A percentile compares a stretch with the other conserved stretches of the same genome.
These are phyloP conservation scores for Pseudotsuga menziesii DNA, from an alignment of 75 land plant species.

Conservation along the genomic window DNA sequence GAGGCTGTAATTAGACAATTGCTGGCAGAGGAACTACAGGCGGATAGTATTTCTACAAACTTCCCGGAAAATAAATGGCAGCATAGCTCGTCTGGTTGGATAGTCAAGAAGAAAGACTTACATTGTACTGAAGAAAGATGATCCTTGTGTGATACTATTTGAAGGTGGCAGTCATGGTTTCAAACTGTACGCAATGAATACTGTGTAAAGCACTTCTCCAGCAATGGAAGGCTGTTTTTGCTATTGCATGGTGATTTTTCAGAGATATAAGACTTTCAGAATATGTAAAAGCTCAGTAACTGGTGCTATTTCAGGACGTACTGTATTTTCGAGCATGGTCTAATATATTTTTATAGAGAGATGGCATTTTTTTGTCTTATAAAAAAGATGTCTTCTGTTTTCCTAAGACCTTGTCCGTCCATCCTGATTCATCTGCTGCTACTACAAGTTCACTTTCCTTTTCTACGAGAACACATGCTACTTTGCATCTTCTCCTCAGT, in stretches of 20 bases:
- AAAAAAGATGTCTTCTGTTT: background rate
- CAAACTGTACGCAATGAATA: background rate
- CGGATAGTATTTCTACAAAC: background rate
- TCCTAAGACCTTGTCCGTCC: background rate
- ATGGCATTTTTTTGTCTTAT: background rate
- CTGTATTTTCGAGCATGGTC: background rate
- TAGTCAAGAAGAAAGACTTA: slow-evolving; percentile 6
- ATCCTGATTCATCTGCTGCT: background rate
- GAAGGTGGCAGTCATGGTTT: background rate
- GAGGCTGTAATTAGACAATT: slow-evolving; percentile 1
- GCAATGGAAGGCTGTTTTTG: background rate
- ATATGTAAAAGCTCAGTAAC: background rate
- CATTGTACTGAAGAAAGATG: background rate
- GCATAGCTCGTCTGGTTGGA: slow-evolving; percentile 3
- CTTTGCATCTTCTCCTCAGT: too few species aligned
- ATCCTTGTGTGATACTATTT: background rate
- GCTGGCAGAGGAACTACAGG: slow-evolving; percentile 10
- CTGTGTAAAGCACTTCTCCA: background rate
- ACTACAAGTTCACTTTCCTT: background rate
- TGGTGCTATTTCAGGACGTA: background rate
- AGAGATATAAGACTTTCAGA: background rate
- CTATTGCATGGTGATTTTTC: background rate
- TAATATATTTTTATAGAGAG: background rate
- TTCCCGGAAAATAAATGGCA: slow-evolving; percentile 2
- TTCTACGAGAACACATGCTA: background rate